Evolutionary conservation across 352 stramenopile genomes (phyloP).

Genomic region (Thalassiosira livingstoniorum): DNA sequence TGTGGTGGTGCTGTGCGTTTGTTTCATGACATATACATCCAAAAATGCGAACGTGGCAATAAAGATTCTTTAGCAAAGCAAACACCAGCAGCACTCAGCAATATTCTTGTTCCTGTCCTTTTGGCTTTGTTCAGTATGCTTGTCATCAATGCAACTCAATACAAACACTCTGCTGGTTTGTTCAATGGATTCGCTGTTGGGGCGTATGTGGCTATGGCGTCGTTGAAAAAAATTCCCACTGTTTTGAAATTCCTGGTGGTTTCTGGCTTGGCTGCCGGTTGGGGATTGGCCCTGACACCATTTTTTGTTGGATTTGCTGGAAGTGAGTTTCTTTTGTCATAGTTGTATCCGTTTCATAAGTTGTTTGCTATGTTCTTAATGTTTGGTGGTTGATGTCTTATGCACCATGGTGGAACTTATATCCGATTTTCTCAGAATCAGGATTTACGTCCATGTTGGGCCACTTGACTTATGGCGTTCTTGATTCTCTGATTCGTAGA

Average conservation of each 20-base stretch:
- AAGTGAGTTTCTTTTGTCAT: constrained; percentile 31
- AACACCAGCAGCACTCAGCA: constrained; percentile 46
- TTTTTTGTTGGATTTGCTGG: constrained; percentile 66
- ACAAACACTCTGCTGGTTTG: constrained; percentile 38
- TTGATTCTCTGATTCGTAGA: constrained; percentile 22
- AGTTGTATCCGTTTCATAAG: too few species aligned
- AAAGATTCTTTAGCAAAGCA: constrained; percentile 8
- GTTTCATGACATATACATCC: constrained; percentile 41
- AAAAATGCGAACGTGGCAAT: constrained; percentile 15
- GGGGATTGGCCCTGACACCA: constrained; percentile 54
- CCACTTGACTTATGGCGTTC: constrained; percentile 38
- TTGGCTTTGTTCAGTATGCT: constrained; percentile 45
- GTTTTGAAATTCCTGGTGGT: constrained; percentile 42
- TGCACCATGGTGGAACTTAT: too few species aligned
- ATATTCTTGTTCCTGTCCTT: constrained; percentile 47
- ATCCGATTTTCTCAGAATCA: constrained; percentile 26
- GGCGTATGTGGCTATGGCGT: constrained; percentile 59
- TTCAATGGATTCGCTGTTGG: constrained; percentile 68
- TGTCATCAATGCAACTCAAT: constrained; percentile 44
- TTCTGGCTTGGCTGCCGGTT: constrained; percentile 38
- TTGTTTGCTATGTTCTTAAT: too few species aligned
- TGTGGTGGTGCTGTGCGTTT: constrained; percentile 35
- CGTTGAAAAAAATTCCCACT: constrained; percentile 59
- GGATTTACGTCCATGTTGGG: constrained; percentile 63
- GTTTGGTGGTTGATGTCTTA: too few species aligned